Base-by-base conservation (phyloP, 192 early-diverging fungal genomes). In the Dissophora globulifera region DNA sequence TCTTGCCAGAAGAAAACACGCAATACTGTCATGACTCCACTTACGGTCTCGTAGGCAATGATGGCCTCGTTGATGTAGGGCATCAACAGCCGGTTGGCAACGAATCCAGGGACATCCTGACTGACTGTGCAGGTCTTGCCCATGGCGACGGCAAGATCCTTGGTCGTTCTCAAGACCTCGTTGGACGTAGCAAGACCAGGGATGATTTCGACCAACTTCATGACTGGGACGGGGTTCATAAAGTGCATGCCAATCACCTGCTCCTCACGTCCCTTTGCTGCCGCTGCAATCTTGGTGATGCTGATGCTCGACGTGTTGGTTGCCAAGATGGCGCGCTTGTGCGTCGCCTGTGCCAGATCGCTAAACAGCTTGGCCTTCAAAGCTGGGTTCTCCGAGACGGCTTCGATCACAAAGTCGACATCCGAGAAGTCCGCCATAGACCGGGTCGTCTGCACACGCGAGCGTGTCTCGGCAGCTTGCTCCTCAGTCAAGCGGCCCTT, bases 181-280 rank as follows among this genome's bases (percentile, higher is more conserved):
- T 78, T 41, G 16, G 87, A 86, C 11, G 97, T 97, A 26, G 91
- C 92, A 48, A 98, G 62, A 11, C 97, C 97, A 2, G 97, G 94
- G 78, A 99, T 99, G 55, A 99, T 90, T 78, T 99, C 95, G 2
- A 97, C 95, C 22, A 97, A 84, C 81, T 94, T 93, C 96, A 98
- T 98, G 42, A 98, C 93, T 6, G 94, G 94, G 10, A 97, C 95
- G 4, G 92, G 90, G 83, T 99, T 99, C 97, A 99, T 99, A 80
- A 99, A 99, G 67, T 99, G 97, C 97, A 99, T 99, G 27, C 97
- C 97, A 81, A 99, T 94, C 40, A 97, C 94, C 81, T 89, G 67
- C 64, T 90, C 82, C 30, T 93, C 91, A 13, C 93, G 83, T 7
- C 89, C 82, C 54, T 83, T 88, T 17, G 94, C 95, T n/a, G 96